These are phyloP conservation scores for Auricularia sp. DNA, from an alignment of 768 basidiomycete genomes.

Conservation along the genomic window DNA sequence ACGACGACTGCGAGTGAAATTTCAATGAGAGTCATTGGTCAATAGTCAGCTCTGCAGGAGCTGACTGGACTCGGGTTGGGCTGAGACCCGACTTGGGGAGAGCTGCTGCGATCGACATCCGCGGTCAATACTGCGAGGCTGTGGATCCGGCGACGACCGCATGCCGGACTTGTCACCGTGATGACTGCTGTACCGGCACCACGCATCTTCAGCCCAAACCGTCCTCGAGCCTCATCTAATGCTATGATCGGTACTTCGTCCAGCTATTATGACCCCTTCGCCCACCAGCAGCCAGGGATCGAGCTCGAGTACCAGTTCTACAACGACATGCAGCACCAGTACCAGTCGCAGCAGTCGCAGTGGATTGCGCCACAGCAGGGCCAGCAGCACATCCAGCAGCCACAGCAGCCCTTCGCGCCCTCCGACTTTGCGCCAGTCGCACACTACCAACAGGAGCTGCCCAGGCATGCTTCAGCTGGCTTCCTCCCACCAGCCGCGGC, in stretches of 20 bases:
- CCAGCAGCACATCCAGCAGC: constrained; percentile 13
- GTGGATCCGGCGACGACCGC: background rate
- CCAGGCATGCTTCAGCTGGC: background rate
- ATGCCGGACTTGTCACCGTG: background rate
- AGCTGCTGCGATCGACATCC: no score
- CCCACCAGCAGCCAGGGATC: background rate
- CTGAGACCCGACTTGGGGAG: no score
- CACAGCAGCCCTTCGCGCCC: constrained; percentile 9
- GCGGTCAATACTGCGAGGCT: no score
- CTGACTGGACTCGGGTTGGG: no score
- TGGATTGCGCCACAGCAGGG: constrained; percentile 9
- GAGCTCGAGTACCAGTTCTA: constrained; percentile 1
- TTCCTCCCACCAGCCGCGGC: background rate
- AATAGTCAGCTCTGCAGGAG: no score
- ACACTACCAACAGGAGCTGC: background rate
- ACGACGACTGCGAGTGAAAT: no score
- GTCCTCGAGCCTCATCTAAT: background rate
- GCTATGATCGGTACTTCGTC: background rate
- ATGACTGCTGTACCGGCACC: background rate
- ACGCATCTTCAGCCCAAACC: background rate
- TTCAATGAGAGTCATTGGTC: no score
- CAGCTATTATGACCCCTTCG: background rate
- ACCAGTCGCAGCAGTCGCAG: constrained; percentile 10
- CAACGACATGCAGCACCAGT: constrained; percentile 5
- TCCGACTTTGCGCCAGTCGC: background rate